Evolutionary conservation across 1,139 yeast genomes (phyloP), one percentile per base, ranked within the genome.

Genomic region (Zhuliangozyma blackwelliae): DNA sequence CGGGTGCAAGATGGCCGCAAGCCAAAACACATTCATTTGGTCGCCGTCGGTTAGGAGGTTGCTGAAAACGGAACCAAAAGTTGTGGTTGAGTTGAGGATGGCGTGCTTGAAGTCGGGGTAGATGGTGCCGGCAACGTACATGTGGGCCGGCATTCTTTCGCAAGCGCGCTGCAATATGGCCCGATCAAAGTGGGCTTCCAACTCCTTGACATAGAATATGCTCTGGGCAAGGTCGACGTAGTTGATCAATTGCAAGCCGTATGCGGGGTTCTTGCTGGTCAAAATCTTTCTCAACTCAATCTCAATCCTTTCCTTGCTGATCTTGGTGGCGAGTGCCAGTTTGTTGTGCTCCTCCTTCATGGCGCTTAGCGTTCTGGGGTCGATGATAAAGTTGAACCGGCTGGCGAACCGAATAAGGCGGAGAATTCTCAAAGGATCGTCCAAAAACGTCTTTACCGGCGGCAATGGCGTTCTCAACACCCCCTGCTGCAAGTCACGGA

Each of bases 241-340:
- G 31, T 73, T 73, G 28, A 90, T 68, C 39, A 85, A 58, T 16
- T 68, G 61, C 34, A 89, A 61, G 0, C 94, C 96, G 43, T 77
- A 72, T 0, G 71, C 63, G 0, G 95, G 87, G 46, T 82, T 71
- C 5, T 57, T 51, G 20, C 94, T 78, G n/a, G 62, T 60, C 29
- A 90, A 63, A 29, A 83, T 83, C 58, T 94, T 94, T 35, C 73
- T 79, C 36, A 90, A 59, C 51, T 94, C 99, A 10, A 78, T 80
- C 3, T 97, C 97, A 10, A 94, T 82, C 47, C 99, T 72, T 58
- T 92, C 98, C 37, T 94, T 71, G 42, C 96, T 85, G 36, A 94
- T 89, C 54, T 94, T 94, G 31, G 72, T 68, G 21, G 72, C 59
- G 31, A 94, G 68, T 1, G 88, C 80, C 1, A 54, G 46, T 45